A percentile compares a stretch with the other conserved stretches of the same genome.
These are phyloP conservation scores for Penicillium verrucosum DNA, from an alignment of 2,329 filamentous ascomycete species.

Conservation along the genomic window DNA sequence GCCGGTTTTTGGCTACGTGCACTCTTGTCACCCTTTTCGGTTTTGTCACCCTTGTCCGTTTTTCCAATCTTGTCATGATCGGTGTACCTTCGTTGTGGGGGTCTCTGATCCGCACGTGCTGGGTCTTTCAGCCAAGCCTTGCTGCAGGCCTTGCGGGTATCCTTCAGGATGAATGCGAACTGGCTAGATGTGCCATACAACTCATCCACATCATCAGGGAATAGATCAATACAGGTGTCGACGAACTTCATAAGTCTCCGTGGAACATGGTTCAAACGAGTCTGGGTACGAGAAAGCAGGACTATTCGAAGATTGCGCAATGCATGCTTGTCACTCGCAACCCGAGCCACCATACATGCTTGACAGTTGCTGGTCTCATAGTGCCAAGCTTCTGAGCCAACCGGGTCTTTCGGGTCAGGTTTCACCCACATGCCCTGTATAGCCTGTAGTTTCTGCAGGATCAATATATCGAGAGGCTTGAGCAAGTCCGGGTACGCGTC, in stretches of 20 bases:
- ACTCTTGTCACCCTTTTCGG: background rate
- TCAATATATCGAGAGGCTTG: conserved; percentile 6
- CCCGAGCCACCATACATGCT: conserved; percentile 37
- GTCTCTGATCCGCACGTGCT: background rate
- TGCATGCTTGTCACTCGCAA: conserved; percentile 25
- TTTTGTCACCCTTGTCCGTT: background rate
- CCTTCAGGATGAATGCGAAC: conserved; percentile 21
- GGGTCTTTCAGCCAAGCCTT: conserved; percentile 8
- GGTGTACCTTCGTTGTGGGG: background rate
- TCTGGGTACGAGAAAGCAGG: conserved; percentile 32
- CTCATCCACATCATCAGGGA: conserved; percentile 5
- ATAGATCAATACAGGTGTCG: conserved; percentile 27
- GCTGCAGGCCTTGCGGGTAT: conserved; percentile 17
- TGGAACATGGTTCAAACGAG: conserved; percentile 16
- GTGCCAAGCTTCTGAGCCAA: conserved; percentile 7
- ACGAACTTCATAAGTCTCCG: conserved; percentile 31
- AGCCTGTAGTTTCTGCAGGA: conserved; percentile 22
- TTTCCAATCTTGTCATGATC: background rate
- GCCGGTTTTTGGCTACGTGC: background rate
- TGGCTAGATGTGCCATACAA: conserved; percentile 16
- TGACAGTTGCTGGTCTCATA: conserved; percentile 36
- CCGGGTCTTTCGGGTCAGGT: background rate
- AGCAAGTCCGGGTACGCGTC: conserved; percentile 18
- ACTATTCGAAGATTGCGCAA: conserved; percentile 32
- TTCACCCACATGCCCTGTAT: conserved; percentile 35